Percentiles rank a stretch among this genome's conserved stretches.
phyloP scores from a whole-genome alignment of 1,139 yeast species.

The Yamadazyma sp. region DNA sequence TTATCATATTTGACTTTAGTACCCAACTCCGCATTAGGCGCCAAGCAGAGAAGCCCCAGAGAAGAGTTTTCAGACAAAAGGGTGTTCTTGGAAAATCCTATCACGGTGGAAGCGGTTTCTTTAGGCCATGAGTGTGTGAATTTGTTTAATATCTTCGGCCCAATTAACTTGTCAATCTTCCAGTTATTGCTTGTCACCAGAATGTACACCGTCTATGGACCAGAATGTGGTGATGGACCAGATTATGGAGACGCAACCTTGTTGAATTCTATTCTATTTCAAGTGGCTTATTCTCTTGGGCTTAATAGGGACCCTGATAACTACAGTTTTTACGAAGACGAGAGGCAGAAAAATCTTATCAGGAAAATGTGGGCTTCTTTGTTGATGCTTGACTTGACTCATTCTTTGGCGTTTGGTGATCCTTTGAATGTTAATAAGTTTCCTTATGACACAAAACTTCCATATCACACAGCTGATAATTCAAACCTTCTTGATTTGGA shows the following conservation, averaged over 20 bases:
- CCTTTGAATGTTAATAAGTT: constrained; percentile 28
- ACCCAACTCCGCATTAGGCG: constrained; percentile 4
- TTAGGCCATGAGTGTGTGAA: constrained; percentile 37
- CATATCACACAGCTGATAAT: constrained; percentile 14
- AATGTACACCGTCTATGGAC: constrained; percentile 40
- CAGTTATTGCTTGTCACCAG: constrained; percentile 46
- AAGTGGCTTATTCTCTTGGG: constrained; percentile 47
- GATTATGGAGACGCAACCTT: constrained; percentile 52
- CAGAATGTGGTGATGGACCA: constrained; percentile 49
- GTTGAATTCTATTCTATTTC: constrained; percentile 38
- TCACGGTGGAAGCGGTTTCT: constrained; percentile 23
- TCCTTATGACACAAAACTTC: constrained; percentile 35
- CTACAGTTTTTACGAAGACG: constrained; percentile 17
- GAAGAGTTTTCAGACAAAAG: constrained; percentile 5
- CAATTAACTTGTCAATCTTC: constrained; percentile 45
- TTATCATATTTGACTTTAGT: constrained; percentile 23
- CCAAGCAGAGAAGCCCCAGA: not conserved
- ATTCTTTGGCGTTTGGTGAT: constrained; percentile 40
- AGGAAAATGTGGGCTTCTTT: constrained; percentile 23
- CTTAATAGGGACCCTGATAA: constrained; percentile 41
- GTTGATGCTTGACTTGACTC: constrained; percentile 36
- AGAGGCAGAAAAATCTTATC: constrained; percentile 29
- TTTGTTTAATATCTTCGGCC: constrained; percentile 36
- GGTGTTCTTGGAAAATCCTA: constrained; percentile 12
- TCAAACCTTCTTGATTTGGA: constrained; percentile 28